These are phyloP conservation scores for Cladophialophora exuberans DNA, from an alignment of 2,329 filamentous ascomycete species.

Conservation along the genomic window DNA sequence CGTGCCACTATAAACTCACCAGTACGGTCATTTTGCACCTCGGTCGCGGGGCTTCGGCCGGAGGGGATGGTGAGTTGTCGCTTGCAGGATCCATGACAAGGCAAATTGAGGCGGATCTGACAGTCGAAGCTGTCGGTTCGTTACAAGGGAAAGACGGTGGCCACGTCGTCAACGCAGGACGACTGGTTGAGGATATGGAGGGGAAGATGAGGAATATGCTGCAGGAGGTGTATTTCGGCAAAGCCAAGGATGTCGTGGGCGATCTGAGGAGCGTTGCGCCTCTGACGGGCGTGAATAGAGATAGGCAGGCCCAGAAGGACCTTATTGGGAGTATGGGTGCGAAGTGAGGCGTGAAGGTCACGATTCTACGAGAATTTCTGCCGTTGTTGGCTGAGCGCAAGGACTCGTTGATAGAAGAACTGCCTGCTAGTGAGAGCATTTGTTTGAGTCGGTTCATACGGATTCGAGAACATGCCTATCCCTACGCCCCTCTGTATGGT, in stretches of 20 bases:
- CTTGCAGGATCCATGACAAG: conserved; percentile 97
- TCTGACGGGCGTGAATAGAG: conserved; percentile 31
- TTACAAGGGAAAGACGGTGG: conserved; percentile 72
- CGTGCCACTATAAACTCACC: conserved; percentile 95
- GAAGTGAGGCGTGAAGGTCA: too few species aligned
- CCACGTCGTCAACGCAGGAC: conserved; percentile 93
- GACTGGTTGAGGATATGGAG: conserved; percentile 98
- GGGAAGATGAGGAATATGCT: conserved; percentile 98
- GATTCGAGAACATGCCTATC: too few species aligned
- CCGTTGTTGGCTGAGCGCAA: too few species aligned
- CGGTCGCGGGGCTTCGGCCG: conserved; percentile 49
- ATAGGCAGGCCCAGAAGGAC: conserved; percentile 32
- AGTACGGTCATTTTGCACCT: conserved; percentile 94
- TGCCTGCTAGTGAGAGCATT: too few species aligned
- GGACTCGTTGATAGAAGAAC: too few species aligned
- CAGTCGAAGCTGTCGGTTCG: conserved; percentile 62
- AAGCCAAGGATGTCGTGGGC: conserved; percentile 97
- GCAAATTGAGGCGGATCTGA: conserved; percentile 89
- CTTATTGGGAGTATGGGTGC: conserved; percentile 33
- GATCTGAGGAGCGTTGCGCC: conserved; percentile 74
- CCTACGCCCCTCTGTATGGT: too few species aligned
- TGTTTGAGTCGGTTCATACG: too few species aligned
- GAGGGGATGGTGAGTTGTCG: conserved; percentile 78
- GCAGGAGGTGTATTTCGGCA: conserved; percentile 98
- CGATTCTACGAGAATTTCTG: too few species aligned